A percentile compares a stretch with the other conserved stretches of the same genome.
Evolutionary conservation across 1,284 basidiomycete species (phyloP).

Genomic region (Naganishia albida): DNA sequence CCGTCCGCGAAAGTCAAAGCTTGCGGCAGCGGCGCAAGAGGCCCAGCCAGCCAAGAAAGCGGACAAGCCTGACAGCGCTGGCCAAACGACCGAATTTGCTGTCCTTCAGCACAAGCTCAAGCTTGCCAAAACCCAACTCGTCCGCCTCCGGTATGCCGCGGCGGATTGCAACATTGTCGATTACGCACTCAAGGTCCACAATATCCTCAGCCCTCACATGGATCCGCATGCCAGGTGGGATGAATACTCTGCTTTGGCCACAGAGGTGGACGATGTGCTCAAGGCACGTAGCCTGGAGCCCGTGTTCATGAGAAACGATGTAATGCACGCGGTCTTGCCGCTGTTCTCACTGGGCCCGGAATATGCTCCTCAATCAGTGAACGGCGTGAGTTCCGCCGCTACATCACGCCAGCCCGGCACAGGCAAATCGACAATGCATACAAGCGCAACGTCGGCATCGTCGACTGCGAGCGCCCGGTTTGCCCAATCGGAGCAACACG

Average conservation of each 20-base stretch:
- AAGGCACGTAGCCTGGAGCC: conserved; percentile 4
- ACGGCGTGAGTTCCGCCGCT: too few relatives aligned
- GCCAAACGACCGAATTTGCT: not conserved
- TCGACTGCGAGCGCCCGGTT: not conserved
- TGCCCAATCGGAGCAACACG: not conserved
- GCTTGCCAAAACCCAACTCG: conserved; percentile 13
- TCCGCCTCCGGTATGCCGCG: conserved; percentile 15
- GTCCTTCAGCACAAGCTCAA: not conserved
- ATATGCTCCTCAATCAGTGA: not conserved
- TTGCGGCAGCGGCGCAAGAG: not conserved
- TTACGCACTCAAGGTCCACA: not conserved
- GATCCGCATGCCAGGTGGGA: conserved; percentile 10
- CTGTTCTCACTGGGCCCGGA: not conserved
- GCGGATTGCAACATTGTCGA: conserved; percentile 3
- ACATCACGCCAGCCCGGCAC: too few relatives aligned
- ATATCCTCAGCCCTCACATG: not conserved
- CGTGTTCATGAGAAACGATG: not conserved
- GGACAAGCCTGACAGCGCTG: not conserved
- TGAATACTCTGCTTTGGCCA: not conserved
- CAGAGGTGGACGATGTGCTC: conserved; percentile 8
- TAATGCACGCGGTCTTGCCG: not conserved
- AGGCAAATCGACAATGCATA: too few relatives aligned
- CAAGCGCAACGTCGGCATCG: not conserved
- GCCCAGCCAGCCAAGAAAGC: not conserved
- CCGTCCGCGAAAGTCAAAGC: conserved; percentile 7